Evolutionary conservation across 1,284 basidiomycete species (phyloP), one percentile per base, ranked within the genome.

Genomic region (Pulveroboletus sp.): DNA sequence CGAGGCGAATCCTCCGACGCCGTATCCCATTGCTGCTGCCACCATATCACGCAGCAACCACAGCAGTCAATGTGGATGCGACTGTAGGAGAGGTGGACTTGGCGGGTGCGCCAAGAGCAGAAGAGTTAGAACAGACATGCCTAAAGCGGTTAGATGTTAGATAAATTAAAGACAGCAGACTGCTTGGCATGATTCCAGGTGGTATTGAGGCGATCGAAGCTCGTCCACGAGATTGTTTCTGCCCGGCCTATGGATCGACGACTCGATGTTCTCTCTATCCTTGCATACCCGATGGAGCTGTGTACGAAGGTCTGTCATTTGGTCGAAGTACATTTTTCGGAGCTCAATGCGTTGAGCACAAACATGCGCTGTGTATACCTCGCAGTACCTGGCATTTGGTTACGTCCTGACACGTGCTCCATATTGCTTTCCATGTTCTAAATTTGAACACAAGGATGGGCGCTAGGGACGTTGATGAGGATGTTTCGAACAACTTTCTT

Each of bases 41-140:
- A 21, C 21, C 21, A 39, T 24, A 29, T 29, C 29, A 67, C 68
- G 58, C 61, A 32, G 65, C 49, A 37, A 67, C 67, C 12, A 64
- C 65, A 17, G 65, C 29, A 21, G 66, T 68, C 50, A 66, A 67
- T 6, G 56, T 57, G 12, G 61, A 32, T 11, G 54, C 56, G 7
- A 56, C 24, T 45, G 59, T 53, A 32, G 65, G 67, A 50, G 52
- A 60, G 39, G 54, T 53, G 8, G 50, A 45, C 36, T 37, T 57
- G 53, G 56, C 57, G 26, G 71, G 59, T 10, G 60, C 59, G 36
- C 53, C 54, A 37, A 72, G 53, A 37, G 60, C 45, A 69, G 51
- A 46, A 61, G 17, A 37, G 49, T 37, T 15, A 43, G 35, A 42
- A 53, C 19, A 43, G 52, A 59, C 59, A 69, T 69, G 32, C 8